Conservation (phyloP, 2,329 filamentous ascomycete genomes). For the Aspergillus novofumigatus region DNA sequence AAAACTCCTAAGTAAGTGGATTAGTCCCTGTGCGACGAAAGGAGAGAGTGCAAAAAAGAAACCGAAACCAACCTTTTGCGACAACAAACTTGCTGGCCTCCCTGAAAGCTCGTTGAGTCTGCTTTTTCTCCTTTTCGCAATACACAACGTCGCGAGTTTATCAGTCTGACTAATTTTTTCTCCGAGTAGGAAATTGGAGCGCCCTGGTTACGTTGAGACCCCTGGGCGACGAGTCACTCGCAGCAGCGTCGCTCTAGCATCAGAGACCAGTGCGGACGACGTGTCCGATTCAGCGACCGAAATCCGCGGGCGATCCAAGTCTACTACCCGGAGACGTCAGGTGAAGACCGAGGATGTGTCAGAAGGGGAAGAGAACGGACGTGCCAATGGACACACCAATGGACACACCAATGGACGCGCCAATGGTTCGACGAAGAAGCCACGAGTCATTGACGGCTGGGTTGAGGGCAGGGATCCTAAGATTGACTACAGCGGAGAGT, state of each 20-base stretch:
- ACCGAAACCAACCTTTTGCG: conserved; percentile 1
- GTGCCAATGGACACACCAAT: conserved; percentile 17
- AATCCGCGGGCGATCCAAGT: conserved; percentile 18
- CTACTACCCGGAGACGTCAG: conserved; percentile 28
- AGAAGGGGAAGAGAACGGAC: conserved; percentile 24
- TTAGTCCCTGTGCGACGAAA: conserved; percentile 6
- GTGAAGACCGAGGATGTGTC: conserved; percentile 24
- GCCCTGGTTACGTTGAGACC: conserved; percentile 51
- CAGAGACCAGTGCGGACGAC: conserved; percentile 30
- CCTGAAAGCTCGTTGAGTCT: conserved; percentile 2
- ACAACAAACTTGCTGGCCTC: conserved; percentile 2
- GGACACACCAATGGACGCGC: conserved; percentile 16
- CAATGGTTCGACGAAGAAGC: conserved; percentile 19
- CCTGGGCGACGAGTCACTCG: conserved; percentile 44
- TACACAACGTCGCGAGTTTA: not conserved
- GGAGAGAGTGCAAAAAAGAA: not conserved
- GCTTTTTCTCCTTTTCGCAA: not conserved
- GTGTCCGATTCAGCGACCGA: conserved; percentile 23
- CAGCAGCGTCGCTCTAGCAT: conserved; percentile 35
- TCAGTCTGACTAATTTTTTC: conserved; percentile 1
- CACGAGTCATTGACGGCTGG: conserved; percentile 39
- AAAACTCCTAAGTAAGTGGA: conserved; percentile 48
- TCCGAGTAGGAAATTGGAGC: conserved; percentile 46
- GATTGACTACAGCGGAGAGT: conserved; percentile 48
- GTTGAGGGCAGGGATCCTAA: conserved; percentile 40